Evolutionary conservation across 257 asterid genomes (phyloP).

Genomic region (Solanum dulcamara): DNA sequence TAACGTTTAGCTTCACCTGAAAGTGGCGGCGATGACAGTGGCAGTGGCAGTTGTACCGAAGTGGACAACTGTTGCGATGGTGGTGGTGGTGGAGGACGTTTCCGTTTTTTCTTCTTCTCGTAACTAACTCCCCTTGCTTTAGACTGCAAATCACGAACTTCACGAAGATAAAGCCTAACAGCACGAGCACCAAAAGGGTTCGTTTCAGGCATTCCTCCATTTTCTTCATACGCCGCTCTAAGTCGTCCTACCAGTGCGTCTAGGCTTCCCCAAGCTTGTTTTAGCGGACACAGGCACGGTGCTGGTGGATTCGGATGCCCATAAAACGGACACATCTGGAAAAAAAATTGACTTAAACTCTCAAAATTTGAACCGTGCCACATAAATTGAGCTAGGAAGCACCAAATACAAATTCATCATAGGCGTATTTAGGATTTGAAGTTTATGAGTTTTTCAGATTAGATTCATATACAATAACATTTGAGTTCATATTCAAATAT

Average conservation of each 20-base stretch:
- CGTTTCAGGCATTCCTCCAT: constrained; percentile 16
- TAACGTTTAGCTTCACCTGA: background rate
- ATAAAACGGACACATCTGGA: constrained; percentile 8
- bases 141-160: constrained; percentile 19
- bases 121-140: constrained; percentile 20
- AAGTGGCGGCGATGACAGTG: background rate
- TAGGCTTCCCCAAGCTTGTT: constrained; percentile 23
- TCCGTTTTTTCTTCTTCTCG: constrained; percentile 8
- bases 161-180: constrained; percentile 17
- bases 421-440: background rate
- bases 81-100: background rate
- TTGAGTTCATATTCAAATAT: background rate
- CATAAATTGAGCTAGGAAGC: background rate
- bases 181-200: constrained; percentile 22
- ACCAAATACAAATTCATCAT: too few relatives aligned
- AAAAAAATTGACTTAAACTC: too few relatives aligned
- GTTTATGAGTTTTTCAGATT: background rate
- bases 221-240: constrained; percentile 15
- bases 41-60: background rate
- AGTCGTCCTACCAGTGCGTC: constrained; percentile 17
- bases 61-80: background rate
- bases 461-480: background rate
- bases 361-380: too few relatives aligned
- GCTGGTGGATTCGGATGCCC: constrained; percentile 20
- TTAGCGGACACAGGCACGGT: constrained; percentile 14